Evolutionary conservation across 148 eudicot species (phyloP), one percentile per base, ranked within the genome.

Genomic region (Heliosperma pusillum): DNA sequence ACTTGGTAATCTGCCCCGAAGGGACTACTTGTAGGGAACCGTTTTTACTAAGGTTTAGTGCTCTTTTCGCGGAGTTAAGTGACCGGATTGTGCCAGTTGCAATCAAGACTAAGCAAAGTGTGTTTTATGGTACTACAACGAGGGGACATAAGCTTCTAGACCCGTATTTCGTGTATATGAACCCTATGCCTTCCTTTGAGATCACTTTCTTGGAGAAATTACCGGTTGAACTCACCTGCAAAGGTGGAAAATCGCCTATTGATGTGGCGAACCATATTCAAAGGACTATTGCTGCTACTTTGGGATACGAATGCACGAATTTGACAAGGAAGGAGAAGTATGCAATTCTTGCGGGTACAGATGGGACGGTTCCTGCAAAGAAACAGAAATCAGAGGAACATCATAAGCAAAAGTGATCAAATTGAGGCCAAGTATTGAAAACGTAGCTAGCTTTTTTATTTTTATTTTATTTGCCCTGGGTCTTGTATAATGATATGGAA

Each of bases 231-330:
- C 33, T 36, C 60, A 77, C 83, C 26, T 83, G 83, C 56, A 77
- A 71, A 3, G 70, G 16, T 22, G 81, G 83, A 7, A 80, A 78
- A 8, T 24, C 13, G 60, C 22, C 79, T 4, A 80, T 74, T 45
- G 86, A 83, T 26, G 86, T 83, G n/a, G 86, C 86, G 1, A 83
- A 83, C 57, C 40, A 74, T 59, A 78, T 80, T 50, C 86, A 83
- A 25, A 72, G 47, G 26, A 62, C 66, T 52, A 76, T 83, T 50
- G 83, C 74, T 10, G 72, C 50, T 55, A 69, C 80, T n/a, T 67
- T 83, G 47, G 81, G 83, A 21, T 83, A 61, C 44, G 74, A 77
- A 19, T 83, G 83, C 53, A 83, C 86, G 6, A 30, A 40, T 16
- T 65, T 80, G 42, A 83, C 86, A 3, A 83, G 86, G 64, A 83